Evolutionary conservation across 768 basidiomycete species (phyloP).

Genomic region (Sporobolomyces pararoseus): DNA sequence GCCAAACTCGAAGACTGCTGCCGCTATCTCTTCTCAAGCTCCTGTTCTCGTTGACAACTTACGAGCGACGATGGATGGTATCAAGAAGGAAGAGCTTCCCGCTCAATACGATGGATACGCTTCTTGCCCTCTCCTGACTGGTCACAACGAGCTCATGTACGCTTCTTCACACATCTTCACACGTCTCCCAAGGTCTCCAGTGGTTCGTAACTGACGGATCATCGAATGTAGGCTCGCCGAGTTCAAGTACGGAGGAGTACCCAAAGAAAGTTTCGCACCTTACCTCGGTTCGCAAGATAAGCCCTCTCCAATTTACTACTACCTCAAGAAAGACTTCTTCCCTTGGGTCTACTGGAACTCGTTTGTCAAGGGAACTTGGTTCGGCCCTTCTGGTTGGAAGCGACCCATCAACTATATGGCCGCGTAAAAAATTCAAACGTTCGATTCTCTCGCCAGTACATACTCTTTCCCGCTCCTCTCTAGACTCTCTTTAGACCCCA

Average conservation of each 20-base stretch:
- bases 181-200: too few species aligned
- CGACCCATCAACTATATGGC: slow-evolving; percentile 27
- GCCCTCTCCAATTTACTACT: slow-evolving; percentile 65
- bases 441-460: not conserved
- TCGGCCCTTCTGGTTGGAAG: slow-evolving; percentile 23
- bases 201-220: not conserved
- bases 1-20: slow-evolving; percentile 93
- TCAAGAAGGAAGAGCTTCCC: slow-evolving; percentile 54
- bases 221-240: slow-evolving; percentile 61
- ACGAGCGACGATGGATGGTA: slow-evolving; percentile 67
- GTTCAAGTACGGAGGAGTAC: slow-evolving; percentile 85
- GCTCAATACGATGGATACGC: slow-evolving; percentile 72
- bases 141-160: slow-evolving; percentile 53
- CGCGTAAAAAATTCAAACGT: not conserved
- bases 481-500: not conserved
- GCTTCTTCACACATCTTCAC: not conserved
- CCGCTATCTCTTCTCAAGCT: slow-evolving; percentile 84
- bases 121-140: slow-evolving; percentile 57
- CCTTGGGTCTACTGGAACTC: slow-evolving; percentile 73
- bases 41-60: slow-evolving; percentile 89
- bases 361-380: slow-evolving; percentile 49
- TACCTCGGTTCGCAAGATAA: slow-evolving; percentile 54
- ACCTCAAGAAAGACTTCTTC: slow-evolving; percentile 74
- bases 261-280: slow-evolving; percentile 75
- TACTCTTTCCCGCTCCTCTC: not conserved